A percentile compares a stretch with the other conserved stretches of the same genome.
phyloP scores from a whole-genome alignment of 2,329 filamentous ascomycete species.

The Ilyonectria robusta region DNA sequence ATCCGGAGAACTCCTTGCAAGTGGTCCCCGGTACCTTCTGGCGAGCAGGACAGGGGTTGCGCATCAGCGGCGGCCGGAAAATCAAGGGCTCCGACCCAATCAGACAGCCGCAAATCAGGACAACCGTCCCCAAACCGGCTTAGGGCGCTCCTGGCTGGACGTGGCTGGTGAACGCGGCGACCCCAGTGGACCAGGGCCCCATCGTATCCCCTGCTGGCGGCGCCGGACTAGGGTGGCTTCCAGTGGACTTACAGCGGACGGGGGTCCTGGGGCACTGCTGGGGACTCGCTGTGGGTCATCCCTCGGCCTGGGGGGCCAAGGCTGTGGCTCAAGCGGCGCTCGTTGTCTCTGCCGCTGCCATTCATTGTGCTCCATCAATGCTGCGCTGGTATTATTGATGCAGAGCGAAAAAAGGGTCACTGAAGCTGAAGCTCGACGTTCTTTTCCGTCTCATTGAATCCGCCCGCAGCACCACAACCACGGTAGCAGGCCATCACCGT shows the following conservation, averaged over 20 bases:
- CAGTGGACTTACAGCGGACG: slow-evolving; percentile 37
- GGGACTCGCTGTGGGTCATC: slow-evolving; percentile 21
- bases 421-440: slow-evolving; percentile 39
- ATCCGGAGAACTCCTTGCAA: slow-evolving; percentile 43
- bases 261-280: slow-evolving; percentile 13
- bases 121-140: slow-evolving; percentile 46
- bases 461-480: slow-evolving; percentile 25
- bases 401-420: slow-evolving; percentile 48
- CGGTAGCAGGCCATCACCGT: slow-evolving; percentile 34
- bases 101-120: slow-evolving; percentile 22
- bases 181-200: slow-evolving; percentile 27
- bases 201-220: slow-evolving; percentile 22
- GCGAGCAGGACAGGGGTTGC: slow-evolving; percentile 36
- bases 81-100: slow-evolving; percentile 50
- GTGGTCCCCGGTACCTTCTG: slow-evolving; percentile 23
- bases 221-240: slow-evolving; percentile 35
- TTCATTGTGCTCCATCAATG: slow-evolving; percentile 35
- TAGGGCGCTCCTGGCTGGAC: slow-evolving; percentile 37
- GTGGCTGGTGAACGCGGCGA: slow-evolving; percentile 39
- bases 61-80: slow-evolving; percentile 47
- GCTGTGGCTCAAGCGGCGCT: slow-evolving; percentile 29
- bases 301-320: slow-evolving; percentile 27
- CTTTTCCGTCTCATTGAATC: slow-evolving; percentile 46
- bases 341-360: slow-evolving; percentile 16
- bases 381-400: slow-evolving; percentile 37